A percentile compares a stretch with the other conserved stretches of the same genome.
These are phyloP conservation scores for Diplosphaera chodatii DNA, from an alignment of 139 green algal genomes.

Conservation along the genomic window DNA sequence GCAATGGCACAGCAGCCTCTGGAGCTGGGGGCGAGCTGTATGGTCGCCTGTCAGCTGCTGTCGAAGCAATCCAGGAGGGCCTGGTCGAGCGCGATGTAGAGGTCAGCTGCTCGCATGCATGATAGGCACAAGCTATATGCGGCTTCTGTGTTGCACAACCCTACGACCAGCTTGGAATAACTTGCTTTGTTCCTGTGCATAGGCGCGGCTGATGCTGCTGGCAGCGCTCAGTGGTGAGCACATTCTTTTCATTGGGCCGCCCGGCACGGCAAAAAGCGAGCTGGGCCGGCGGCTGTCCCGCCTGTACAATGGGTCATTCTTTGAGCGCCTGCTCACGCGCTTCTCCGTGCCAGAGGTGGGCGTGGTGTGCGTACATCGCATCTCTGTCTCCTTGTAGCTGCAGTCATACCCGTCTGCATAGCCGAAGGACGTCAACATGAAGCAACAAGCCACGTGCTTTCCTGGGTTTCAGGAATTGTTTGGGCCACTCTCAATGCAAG, in stretches of 20 bases:
- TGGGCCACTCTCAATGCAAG: conserved; percentile 82
- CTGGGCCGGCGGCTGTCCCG: conserved; percentile 62
- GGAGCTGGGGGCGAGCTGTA: conserved; percentile 8
- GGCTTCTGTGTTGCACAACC: too few species aligned
- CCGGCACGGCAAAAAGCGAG: conserved; percentile 89
- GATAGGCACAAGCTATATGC: too few species aligned
- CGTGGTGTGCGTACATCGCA: background rate
- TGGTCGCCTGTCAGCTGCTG: conserved; percentile 25
- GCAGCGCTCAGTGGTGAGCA: conserved; percentile 77
- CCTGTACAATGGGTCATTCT: conserved; percentile 65
- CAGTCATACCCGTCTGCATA: background rate
- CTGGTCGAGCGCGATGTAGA: conserved; percentile 64
- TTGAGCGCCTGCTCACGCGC: conserved; percentile 88
- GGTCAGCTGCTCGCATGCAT: conserved; percentile 7
- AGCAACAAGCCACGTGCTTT: background rate
- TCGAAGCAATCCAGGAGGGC: conserved; percentile 35
- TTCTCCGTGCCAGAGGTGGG: conserved; percentile 81
- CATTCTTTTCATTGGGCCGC: conserved; percentile 75
- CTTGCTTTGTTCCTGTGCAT: background rate
- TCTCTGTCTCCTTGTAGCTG: background rate
- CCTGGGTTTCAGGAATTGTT: conserved; percentile 69
- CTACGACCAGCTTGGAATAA: too few species aligned
- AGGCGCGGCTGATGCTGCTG: conserved; percentile 81
- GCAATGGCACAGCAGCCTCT: background rate
- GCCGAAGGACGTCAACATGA: background rate